A percentile compares a stretch with the other conserved stretches of the same genome.
Conservation (phyloP, 148 eudicot species). For the Amaranthus hypochondriacus region DNA sequence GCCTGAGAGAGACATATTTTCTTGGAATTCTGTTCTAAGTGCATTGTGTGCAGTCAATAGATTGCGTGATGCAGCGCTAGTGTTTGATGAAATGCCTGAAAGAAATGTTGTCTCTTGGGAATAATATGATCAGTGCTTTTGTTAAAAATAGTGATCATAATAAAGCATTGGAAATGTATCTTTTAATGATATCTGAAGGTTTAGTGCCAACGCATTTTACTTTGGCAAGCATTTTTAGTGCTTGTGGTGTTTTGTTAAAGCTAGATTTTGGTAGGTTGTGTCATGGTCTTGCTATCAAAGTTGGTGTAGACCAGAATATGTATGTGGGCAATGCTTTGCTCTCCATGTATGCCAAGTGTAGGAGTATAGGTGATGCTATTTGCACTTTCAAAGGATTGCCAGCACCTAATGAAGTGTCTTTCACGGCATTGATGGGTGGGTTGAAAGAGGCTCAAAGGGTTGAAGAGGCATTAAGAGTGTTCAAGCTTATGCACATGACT, state of each 20-base stretch:
- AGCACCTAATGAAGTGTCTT: conserved; percentile 73
- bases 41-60: conserved; percentile 37
- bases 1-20: conserved; percentile 43
- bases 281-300: conserved; percentile 49
- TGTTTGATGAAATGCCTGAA: conserved; percentile 71
- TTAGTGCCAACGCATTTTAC: conserved; percentile 66
- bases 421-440: conserved; percentile 68
- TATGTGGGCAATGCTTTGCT: conserved; percentile 73
- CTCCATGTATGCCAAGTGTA: conserved; percentile 65
- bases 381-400: conserved; percentile 47
- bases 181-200: conserved; percentile 43
- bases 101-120: conserved; percentile 66
- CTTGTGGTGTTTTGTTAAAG: conserved; percentile 51
- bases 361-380: conserved; percentile 41
- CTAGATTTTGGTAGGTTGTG: conserved; percentile 47
- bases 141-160: conserved; percentile 34
- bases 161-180: conserved; percentile 49
- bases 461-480: conserved; percentile 57
- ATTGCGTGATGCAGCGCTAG: conserved; percentile 29
- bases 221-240: conserved; percentile 70
- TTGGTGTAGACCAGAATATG: conserved; percentile 54
- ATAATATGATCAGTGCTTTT: conserved; percentile 56
- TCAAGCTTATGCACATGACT: conserved; percentile 46
- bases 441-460: conserved; percentile 43
- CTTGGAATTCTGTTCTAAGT: conserved; percentile 66